Conservation (phyloP, 495 filamentous ascomycete genomes). For the Platismatia glauca region DNA sequence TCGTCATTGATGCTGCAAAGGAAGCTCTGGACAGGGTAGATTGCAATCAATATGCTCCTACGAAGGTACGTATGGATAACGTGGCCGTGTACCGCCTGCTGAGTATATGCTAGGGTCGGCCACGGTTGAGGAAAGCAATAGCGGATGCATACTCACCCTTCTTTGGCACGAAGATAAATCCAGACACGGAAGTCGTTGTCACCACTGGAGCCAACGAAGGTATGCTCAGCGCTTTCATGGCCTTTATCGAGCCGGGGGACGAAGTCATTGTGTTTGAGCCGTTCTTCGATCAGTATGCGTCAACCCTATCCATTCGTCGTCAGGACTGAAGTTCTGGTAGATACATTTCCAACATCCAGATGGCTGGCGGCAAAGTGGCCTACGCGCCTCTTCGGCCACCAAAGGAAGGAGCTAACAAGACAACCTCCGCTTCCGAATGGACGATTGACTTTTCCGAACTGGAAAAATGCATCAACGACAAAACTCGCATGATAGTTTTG, state of each 20-base stretch:
- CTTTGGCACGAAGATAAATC: constrained; percentile 71
- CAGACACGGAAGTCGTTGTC: constrained; percentile 85
- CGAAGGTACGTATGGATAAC: constrained; percentile 46
- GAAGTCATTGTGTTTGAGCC: constrained; percentile 98
- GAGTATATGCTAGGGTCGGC: constrained; percentile 52
- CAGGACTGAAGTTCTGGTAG: constrained; percentile 28
- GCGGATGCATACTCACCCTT: constrained; percentile 80
- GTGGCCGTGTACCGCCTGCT: not conserved
- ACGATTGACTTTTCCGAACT: constrained; percentile 72
- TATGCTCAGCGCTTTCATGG: constrained; percentile 97
- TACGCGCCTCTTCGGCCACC: constrained; percentile 92
- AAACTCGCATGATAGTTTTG: constrained; percentile 91
- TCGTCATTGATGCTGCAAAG: constrained; percentile 87
- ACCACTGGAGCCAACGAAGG: constrained; percentile 96
- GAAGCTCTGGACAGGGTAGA: constrained; percentile 83
- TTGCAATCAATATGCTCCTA: constrained; percentile 97
- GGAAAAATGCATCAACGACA: constrained; percentile 72
- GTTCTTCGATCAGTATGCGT: constrained; percentile 83
- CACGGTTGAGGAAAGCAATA: constrained; percentile 82
- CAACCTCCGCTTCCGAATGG: constrained; percentile 81
- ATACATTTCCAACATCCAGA: constrained; percentile 94
- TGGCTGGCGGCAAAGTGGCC: constrained; percentile 88
- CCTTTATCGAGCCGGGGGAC: constrained; percentile 84
- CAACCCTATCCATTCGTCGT: not conserved
- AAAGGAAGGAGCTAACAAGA: constrained; percentile 67